phyloP scores from a whole-genome alignment of 1,139 yeast genomes.

The Yamadazyma mexicana region DNA sequence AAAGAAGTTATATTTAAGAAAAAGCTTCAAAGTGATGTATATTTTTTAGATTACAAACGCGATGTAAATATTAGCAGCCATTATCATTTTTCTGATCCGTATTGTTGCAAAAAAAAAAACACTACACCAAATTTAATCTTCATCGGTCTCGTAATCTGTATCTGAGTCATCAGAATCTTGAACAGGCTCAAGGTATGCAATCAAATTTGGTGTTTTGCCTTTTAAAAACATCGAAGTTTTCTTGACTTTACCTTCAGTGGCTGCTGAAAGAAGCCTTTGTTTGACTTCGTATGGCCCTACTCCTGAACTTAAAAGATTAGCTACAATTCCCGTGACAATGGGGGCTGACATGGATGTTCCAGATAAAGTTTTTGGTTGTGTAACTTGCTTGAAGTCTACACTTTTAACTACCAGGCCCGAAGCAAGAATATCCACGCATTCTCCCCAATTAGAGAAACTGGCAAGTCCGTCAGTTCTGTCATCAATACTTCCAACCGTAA shows the following conservation, averaged over 20 bases:
- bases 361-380: constrained; percentile 47
- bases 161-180: constrained; percentile 13
- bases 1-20: no score
- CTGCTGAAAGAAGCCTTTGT: constrained; percentile 34
- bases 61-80: neutral
- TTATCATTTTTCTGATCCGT: no score
- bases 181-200: constrained; percentile 25
- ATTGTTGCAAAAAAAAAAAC: no score
- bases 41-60: neutral
- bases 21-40: neutral
- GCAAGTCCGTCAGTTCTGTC: constrained; percentile 70
- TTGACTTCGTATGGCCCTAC: constrained; percentile 42
- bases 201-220: constrained; percentile 38
- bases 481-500: constrained; percentile 87
- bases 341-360: constrained; percentile 95
- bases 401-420: constrained; percentile 70
- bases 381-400: constrained; percentile 28
- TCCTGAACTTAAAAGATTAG: constrained; percentile 63
- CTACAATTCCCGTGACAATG: constrained; percentile 70
- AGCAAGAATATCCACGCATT: constrained; percentile 81
- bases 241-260: constrained; percentile 38
- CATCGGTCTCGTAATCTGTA: constrained; percentile 8
- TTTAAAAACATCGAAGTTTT: constrained; percentile 28
- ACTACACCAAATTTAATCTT: no score
- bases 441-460: constrained; percentile 82